phyloP scores from a whole-genome alignment of 2,329 filamentous ascomycete species.

The Monosporascus cannonballus region DNA sequence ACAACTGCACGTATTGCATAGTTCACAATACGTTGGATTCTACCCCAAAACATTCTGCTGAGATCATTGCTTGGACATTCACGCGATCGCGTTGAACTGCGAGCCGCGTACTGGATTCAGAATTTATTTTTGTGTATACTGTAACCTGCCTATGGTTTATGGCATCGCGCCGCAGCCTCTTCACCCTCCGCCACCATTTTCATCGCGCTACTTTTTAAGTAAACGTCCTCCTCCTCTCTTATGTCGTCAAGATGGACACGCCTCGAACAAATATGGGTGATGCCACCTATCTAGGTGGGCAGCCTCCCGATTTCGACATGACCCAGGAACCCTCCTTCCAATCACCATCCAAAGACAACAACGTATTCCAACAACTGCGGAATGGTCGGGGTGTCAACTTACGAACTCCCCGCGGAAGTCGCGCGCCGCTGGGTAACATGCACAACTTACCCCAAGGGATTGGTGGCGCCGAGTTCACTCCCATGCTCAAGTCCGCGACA shows the following conservation, averaged over 20 bases:
- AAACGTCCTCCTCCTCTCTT: constrained; percentile 1
- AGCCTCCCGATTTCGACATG: constrained; percentile 67
- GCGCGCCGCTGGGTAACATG: constrained; percentile 64
- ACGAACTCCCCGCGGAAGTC: constrained; percentile 65
- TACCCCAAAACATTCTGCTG: too few species aligned
- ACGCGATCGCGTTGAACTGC: background rate
- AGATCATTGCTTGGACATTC: background rate
- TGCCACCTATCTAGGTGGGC: constrained; percentile 68
- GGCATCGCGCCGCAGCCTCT: constrained; percentile 2
- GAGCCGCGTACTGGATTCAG: background rate
- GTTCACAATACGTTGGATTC: background rate
- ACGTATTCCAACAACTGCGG: constrained; percentile 69
- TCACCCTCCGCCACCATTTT: constrained; percentile 4
- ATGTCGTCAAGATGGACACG: constrained; percentile 55
- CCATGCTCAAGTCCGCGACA: constrained; percentile 77
- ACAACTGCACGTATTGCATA: background rate
- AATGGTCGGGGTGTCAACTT: constrained; percentile 58
- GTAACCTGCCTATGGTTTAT: constrained; percentile 8
- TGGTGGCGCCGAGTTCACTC: constrained; percentile 80
- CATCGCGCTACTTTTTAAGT: background rate
- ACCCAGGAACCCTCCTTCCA: constrained; percentile 85
- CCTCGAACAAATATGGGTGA: constrained; percentile 81
- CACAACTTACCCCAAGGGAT: constrained; percentile 63
- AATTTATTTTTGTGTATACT: background rate
- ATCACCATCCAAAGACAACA: constrained; percentile 70